A percentile compares a stretch with the other conserved stretches of the same genome.
These are phyloP conservation scores for Panicum hallii DNA, from an alignment of 202 grass and related monocot species.

Conservation along the genomic window DNA sequence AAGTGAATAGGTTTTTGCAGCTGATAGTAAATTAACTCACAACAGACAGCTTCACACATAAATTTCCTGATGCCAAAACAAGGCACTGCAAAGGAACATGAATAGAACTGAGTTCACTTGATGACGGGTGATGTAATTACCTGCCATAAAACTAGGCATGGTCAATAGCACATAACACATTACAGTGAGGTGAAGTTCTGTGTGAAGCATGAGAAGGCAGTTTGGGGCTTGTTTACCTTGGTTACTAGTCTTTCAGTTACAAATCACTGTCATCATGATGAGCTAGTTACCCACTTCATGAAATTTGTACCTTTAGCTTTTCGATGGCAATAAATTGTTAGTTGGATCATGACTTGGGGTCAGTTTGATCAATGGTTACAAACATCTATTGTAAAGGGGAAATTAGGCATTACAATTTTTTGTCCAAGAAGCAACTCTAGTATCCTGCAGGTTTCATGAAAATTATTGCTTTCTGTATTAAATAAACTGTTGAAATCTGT, in stretches of 20 bases:
- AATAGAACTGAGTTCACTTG: background rate
- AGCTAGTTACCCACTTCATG: background rate
- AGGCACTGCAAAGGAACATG: background rate
- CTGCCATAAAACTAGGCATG: slow-evolving; percentile 1
- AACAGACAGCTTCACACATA: too few relatives aligned
- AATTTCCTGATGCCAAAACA: too few relatives aligned
- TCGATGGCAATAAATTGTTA: background rate
- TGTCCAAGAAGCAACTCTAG: background rate
- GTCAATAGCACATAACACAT: background rate
- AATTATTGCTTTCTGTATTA: background rate
- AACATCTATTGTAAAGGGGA: background rate
- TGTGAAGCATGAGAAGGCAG: background rate
- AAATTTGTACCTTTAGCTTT: background rate
- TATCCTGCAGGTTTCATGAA: background rate
- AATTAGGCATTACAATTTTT: background rate
- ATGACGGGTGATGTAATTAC: background rate
- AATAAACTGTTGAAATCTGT: background rate
- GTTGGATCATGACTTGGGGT: background rate
- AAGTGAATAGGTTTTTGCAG: too few relatives aligned
- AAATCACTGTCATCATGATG: background rate
- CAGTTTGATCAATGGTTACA: background rate
- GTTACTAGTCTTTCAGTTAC: slow-evolving; percentile 1
- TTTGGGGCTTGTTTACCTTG: background rate
- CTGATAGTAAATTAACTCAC: too few relatives aligned
- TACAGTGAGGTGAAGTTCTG: slow-evolving; percentile 11